Percentiles rank a stretch among this genome's conserved stretches.
Evolutionary conservation across 306 rosid species (phyloP).

Genomic region (Hylodesmum podocarpum): DNA sequence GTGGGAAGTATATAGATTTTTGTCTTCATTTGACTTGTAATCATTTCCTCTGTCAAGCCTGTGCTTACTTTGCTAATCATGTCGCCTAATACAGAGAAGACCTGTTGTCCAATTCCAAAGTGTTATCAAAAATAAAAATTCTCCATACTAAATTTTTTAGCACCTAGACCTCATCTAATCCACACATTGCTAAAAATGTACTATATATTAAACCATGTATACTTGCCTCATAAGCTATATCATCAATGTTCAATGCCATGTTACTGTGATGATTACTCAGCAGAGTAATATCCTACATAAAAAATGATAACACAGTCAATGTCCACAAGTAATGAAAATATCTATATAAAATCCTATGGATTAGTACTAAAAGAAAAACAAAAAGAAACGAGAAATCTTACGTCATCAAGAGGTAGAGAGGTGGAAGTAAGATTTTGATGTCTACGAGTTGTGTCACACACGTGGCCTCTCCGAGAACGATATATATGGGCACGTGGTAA

Average conservation of each 20-base stretch:
- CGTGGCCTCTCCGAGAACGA: slow-evolving; percentile 59
- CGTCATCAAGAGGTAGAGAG: slow-evolving; percentile 74
- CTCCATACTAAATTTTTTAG: too few relatives aligned
- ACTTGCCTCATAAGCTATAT: slow-evolving; percentile 79
- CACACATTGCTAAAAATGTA: neutral
- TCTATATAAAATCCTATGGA: neutral
- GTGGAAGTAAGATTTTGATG: slow-evolving; percentile 61
- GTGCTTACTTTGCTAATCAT: slow-evolving; percentile 72
- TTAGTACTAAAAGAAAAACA: neutral
- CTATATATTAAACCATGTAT: neutral
- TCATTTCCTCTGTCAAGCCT: slow-evolving; percentile 57
- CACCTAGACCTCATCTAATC: neutral
- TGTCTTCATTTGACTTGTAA: slow-evolving; percentile 53
- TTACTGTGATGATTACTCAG: slow-evolving; percentile 64
- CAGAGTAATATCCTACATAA: slow-evolving; percentile 59
- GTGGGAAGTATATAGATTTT: slow-evolving; percentile 42
- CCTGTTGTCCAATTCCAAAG: slow-evolving; percentile 62
- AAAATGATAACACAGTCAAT: slow-evolving; percentile 11
- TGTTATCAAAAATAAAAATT: too few relatives aligned
- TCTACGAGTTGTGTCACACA: slow-evolving; percentile 52
- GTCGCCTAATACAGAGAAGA: slow-evolving; percentile 80
- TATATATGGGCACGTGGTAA: slow-evolving; percentile 28
- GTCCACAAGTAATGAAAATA: neutral
- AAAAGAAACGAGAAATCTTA: slow-evolving; percentile 36
- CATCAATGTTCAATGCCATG: slow-evolving; percentile 79